A percentile compares a stretch with the other conserved stretches of the same genome.
Evolutionary conservation across 257 asterid genomes (phyloP).

Genomic region (Fraxinus quadrangulata): DNA sequence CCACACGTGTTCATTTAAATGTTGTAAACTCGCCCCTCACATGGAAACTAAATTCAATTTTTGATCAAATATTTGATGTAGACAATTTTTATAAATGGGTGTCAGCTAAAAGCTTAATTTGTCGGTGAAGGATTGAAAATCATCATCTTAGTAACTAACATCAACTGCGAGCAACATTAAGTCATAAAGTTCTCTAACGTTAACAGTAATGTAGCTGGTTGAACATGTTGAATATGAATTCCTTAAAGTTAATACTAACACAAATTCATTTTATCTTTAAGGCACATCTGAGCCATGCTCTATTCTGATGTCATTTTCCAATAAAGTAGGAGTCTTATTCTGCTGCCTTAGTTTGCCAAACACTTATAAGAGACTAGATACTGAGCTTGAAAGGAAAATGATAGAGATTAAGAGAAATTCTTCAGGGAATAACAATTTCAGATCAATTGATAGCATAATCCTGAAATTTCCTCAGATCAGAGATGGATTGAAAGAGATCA

Average conservation of each 20-base stretch:
- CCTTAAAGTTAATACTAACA: neutral
- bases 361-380: slow-evolving; percentile 39
- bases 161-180: neutral
- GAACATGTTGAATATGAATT: neutral
- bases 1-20: too few species aligned
- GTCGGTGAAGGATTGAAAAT: neutral
- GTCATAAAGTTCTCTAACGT: neutral
- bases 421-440: slow-evolving; percentile 34
- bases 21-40: too few species aligned
- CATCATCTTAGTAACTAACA: neutral
- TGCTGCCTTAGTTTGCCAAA: slow-evolving; percentile 38
- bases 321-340: slow-evolving; percentile 29
- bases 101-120: too few species aligned
- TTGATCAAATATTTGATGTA: too few species aligned
- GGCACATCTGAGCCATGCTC: slow-evolving; percentile 26
- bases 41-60: too few species aligned
- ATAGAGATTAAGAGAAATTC: slow-evolving; percentile 38
- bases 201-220: neutral
- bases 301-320: slow-evolving; percentile 31
- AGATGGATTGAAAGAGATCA: slow-evolving; percentile 50
- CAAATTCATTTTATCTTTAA: slow-evolving; percentile 16
- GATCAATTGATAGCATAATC: slow-evolving; percentile 48
- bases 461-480: slow-evolving; percentile 50
- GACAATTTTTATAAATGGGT: too few species aligned
- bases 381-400: slow-evolving; percentile 43